phyloP scores from a whole-genome alignment of 257 asterid genomes.

The Petunia secreta region DNA sequence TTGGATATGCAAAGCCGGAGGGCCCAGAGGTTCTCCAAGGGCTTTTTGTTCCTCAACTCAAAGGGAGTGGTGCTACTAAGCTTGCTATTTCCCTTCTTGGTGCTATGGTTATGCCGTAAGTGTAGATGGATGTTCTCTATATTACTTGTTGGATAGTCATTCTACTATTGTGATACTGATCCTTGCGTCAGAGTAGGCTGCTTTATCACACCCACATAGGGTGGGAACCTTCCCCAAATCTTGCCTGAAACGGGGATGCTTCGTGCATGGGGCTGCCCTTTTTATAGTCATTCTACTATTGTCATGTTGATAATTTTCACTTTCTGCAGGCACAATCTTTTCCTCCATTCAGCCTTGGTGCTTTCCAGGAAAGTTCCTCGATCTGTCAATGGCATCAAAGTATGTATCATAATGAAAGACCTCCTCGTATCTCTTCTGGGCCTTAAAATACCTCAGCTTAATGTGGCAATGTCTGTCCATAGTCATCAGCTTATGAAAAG shows the following conservation, averaged over 20 bases:
- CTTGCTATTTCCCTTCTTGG: conserved; percentile 95
- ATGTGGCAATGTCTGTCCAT: too few species aligned
- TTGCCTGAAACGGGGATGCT: too few species aligned
- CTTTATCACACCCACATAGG: too few species aligned
- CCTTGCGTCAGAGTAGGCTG: too few species aligned
- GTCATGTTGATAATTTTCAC: conserved; percentile 11
- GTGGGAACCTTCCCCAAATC: too few species aligned
- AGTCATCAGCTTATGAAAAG: neutral
- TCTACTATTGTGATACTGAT: too few species aligned
- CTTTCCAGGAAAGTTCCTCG: conserved; percentile 95
- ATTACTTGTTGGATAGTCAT: neutral
- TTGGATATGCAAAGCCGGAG: conserved; percentile 78
- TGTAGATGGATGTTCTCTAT: conserved; percentile 19
- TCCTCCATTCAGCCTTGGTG: conserved; percentile 96
- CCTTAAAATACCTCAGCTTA: too few species aligned
- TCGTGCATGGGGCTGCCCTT: too few species aligned
- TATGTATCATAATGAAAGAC: conserved; percentile 30
- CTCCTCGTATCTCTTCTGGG: neutral
- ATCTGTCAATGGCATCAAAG: conserved; percentile 74
- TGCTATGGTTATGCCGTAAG: conserved; percentile 99
- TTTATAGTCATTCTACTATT: neutral
- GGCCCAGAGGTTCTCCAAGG: conserved; percentile 74
- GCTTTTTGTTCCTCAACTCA: conserved; percentile 83
- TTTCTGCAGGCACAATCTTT: conserved; percentile 84
- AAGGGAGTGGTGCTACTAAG: conserved; percentile 87